Conservation (phyloP, 805 yeast genomes). For the Saturnispora quitensis region DNA sequence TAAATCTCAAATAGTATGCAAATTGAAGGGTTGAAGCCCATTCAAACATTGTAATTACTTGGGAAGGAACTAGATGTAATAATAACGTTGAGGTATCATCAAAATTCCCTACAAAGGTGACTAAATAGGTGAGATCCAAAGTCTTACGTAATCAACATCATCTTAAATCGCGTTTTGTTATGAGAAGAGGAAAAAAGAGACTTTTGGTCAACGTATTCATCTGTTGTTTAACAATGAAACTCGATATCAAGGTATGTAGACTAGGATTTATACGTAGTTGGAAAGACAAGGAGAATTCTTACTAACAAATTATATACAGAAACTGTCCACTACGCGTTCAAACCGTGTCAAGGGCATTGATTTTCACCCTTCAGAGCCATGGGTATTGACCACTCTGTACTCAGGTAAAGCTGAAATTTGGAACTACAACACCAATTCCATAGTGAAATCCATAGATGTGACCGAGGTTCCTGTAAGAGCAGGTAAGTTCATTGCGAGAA, state of each 20-base stretch:
- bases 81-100: too few relatives aligned
- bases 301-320: conserved; percentile 30
- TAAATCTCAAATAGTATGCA: too few relatives aligned
- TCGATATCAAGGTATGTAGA: conserved; percentile 37
- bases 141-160: background rate
- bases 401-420: conserved; percentile 88
- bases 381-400: conserved; percentile 87
- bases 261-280: background rate
- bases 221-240: conserved; percentile 30
- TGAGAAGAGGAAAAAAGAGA: background rate
- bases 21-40: too few relatives aligned
- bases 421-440: conserved; percentile 80
- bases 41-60: too few relatives aligned
- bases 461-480: conserved; percentile 96
- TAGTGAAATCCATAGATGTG: conserved; percentile 85
- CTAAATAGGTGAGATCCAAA: too few relatives aligned
- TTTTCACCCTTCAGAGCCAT: conserved; percentile 96
- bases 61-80: too few relatives aligned
- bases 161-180: background rate
- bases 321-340: conserved; percentile 81
- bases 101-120: too few relatives aligned
- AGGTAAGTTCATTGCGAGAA: conserved; percentile 89
- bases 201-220: background rate
- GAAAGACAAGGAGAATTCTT: background rate
- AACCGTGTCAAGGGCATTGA: conserved; percentile 97